These are phyloP conservation scores for Magnolia kwangsiensis DNA, from an alignment of 164 flowering plant species.

Conservation along the genomic window DNA sequence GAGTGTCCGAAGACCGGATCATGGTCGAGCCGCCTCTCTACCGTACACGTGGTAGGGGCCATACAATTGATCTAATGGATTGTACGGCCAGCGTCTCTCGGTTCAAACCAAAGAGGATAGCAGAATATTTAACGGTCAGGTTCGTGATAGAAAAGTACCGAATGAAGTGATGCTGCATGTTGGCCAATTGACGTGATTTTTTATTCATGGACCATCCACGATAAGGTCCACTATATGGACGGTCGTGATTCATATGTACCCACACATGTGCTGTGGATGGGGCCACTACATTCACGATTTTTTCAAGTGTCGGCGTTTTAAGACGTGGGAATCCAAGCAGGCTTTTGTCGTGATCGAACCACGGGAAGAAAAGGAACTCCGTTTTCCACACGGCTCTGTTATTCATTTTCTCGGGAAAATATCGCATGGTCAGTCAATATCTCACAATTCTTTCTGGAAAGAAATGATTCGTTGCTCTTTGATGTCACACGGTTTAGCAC, in stretches of 20 bases:
- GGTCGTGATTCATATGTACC: background rate
- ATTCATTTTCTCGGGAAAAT: too few relatives aligned
- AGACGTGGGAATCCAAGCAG: background rate
- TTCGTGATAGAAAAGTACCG: too few relatives aligned
- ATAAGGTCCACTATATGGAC: background rate
- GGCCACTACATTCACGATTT: background rate
- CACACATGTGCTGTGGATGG: background rate
- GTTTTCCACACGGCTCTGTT: background rate
- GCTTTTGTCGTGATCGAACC: too few relatives aligned
- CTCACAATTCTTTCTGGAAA: too few relatives aligned
- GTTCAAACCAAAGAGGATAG: background rate
- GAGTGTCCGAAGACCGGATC: too few relatives aligned
- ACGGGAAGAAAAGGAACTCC: background rate
- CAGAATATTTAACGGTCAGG: too few relatives aligned
- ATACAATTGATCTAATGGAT: background rate
- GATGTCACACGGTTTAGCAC: too few relatives aligned
- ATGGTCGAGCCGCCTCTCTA: too few relatives aligned
- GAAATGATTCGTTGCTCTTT: too few relatives aligned
- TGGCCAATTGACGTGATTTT: background rate
- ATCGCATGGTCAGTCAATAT: too few relatives aligned
- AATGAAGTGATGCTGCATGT: too few relatives aligned
- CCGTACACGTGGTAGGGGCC: too few relatives aligned
- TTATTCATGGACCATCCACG: background rate
- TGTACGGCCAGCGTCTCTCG: background rate
- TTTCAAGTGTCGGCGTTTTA: background rate